These are phyloP conservation scores for Coniochaeta pulveracea DNA, from an alignment of 2,329 filamentous ascomycete genomes.

Conservation along the genomic window DNA sequence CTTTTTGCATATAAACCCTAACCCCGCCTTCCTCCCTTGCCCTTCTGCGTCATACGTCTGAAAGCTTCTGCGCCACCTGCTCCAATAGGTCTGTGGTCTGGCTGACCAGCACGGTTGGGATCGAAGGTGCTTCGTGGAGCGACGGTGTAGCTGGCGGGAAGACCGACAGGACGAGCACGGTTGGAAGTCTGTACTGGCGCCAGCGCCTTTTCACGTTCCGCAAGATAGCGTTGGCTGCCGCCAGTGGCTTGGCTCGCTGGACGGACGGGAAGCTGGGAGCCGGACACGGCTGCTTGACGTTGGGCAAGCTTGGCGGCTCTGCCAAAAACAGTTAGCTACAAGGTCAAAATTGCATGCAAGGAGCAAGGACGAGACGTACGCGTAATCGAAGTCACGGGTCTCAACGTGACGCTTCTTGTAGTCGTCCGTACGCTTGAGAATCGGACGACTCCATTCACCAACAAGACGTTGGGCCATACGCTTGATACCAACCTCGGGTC, in stretches of 20 bases:
- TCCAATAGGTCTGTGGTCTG: slow-evolving; percentile 49
- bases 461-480: slow-evolving; percentile 86
- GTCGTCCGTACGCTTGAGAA: slow-evolving; percentile 86
- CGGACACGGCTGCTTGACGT: slow-evolving; percentile 28
- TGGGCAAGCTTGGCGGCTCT: slow-evolving; percentile 44
- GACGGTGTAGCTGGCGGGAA: slow-evolving; percentile 47
- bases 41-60: slow-evolving; percentile 53
- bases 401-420: slow-evolving; percentile 73
- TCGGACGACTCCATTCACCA: slow-evolving; percentile 90
- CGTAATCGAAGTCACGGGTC: slow-evolving; percentile 54
- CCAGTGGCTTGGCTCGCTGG: slow-evolving; percentile 17
- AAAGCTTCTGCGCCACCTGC: slow-evolving; percentile 54
- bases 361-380: slow-evolving; percentile 16
- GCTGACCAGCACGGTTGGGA: slow-evolving; percentile 25
- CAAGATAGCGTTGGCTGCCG: slow-evolving; percentile 25
- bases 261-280: slow-evolving; percentile 37
- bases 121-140: slow-evolving; percentile 53
- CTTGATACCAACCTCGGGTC: slow-evolving; percentile 80
- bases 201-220: slow-evolving; percentile 46
- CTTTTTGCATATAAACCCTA: neutral
- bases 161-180: slow-evolving; percentile 42
- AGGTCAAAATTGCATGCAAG: neutral
- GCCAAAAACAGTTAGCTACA: slow-evolving; percentile 7
- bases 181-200: slow-evolving; percentile 42
- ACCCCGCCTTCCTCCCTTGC: slow-evolving; percentile 34